Evolutionary conservation across 371 early-diverging fungal species (phyloP), one percentile per base, ranked within the genome.

Genomic region (Haplosporangium sp.): DNA sequence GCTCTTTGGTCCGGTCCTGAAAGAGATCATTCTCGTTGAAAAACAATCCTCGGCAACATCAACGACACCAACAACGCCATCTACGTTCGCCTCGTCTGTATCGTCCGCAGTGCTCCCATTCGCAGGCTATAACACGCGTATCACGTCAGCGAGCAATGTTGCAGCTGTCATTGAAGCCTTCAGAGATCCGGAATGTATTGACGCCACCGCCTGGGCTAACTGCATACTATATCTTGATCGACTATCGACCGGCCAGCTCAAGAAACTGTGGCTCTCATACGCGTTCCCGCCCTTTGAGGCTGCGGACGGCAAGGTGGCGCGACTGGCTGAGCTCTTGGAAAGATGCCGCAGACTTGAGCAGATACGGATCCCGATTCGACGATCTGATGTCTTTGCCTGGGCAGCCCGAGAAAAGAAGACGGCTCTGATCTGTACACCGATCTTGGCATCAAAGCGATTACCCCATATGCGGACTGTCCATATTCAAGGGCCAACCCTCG

Each of bases 1-100:
- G 60, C 29, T 71, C 12, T 67, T 71, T 56, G 79, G 79, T 7
- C 71, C 63, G 5, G 52, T 64, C n/a, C 38, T 76, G 47, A 75
- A 55, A 58, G 66, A 69, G 23, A 46, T 69, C 38, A 46, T 36
- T 4, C 20, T 75, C 23, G 59, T 48, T 7, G 66, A 53, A 20
- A 62, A 42, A 13, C 20, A 13, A 6, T 20, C 8, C 2, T 36
- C 54, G 51, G 23, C 50, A 20, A 23, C 21, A 0, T n/a, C 38
- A 11, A 23, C 57, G 37, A 36, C 37, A 20, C 42, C 65, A 48
- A 50, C 58, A 41, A 40, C 50, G 5, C 41, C 65, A 6, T 14
- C 59, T 38, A 18, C 42, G n/a, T 20, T 38, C 0, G 21, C 55
- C 12, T 52, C 43, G 14, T 20, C 67, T 1, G 23, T 60, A 10